Evolutionary conservation across 2,329 filamentous ascomycete species (phyloP), one percentile per base, ranked within the genome.

Genomic region (Zymoseptoria crescenta): DNA sequence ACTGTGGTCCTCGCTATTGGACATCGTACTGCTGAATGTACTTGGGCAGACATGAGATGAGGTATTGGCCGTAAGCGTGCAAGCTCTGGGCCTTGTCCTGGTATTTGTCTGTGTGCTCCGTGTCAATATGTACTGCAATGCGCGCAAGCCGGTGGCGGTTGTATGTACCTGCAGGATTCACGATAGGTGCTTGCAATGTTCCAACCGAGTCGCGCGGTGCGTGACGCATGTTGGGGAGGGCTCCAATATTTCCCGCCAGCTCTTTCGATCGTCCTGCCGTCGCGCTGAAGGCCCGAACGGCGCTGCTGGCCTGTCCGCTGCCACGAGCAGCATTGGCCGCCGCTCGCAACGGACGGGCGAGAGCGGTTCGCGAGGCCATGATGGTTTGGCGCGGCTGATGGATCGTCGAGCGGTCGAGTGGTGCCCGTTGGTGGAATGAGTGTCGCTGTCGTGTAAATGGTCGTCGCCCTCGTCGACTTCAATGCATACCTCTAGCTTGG

Each of bases 11-110:
- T 45, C 10, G 49, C 8, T n/a, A 5, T 10, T 21, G 27, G 29
- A 5, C 6, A n/a, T 52, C 74, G 35, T 72, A 79, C 79, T 99
- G 94, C 80, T 99, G 95, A 70, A 99, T 85, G 78, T 96, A 96
- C 81, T 96, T 97, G 70, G 94, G 95, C 72, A 99, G 78, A 76
- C 90, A 96, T 67, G 91, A 92, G 85, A 99, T 93, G 71, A 99
- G 80, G 83, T 96, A 99, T 73, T 95, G 86, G 71, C 94, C 94
- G 74, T 99, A 99, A 71, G 86, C 88, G 81, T 99, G 94, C 73
- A 97, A 81, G 73, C 87, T 83, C 66, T 96, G 89, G 67, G 89
- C 85, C 79, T 93, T 94, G 73, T 89, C 87, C 74, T 87, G 82
- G 77, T 91, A 95, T 77, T 94, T 96, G 82, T 97, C 94, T 64